Evolutionary conservation across 2,329 filamentous ascomycete genomes (phyloP), one percentile per base, ranked within the genome.

Genomic region (Cladophialophora chaetospira): DNA sequence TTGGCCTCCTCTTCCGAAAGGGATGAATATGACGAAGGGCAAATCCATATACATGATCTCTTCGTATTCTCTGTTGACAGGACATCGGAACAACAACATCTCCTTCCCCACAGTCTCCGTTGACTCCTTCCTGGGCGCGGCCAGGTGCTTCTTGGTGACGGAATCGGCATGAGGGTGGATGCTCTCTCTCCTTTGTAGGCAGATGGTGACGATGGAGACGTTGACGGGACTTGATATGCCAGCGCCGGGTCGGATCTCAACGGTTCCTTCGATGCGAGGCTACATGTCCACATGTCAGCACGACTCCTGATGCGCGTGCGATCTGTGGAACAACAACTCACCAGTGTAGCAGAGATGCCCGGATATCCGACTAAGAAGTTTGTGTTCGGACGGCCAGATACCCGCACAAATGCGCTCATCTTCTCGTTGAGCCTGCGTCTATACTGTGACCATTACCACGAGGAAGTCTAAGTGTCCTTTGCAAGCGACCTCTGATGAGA

Each of bases 81-180:
- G 82, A 73, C 92, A 96, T 64, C 92, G 86, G 72, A 93, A 97
- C 53, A 99, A 77, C 31, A 97, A 80, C 75, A 96, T 88, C 76
- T 99, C 94, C 72, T 97, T 97, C 64, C 94, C 94, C 44, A 99
- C 93, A 40, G 96, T 85, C 73, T 97, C 93, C 38, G 87, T 88
- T 26, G 91, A 88, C 70, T 99, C 94, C 72, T 94, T 90, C 68
- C 94, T 83, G 56, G 93, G 91, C 4, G 92, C 90, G 42, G 91
- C 90, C 44, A 97, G 80, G 70, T 95, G 91, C 69, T 92, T 92
- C 76, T 95, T 96, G 61, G 93, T 87, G 67, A 97, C 82, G 63
- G 91, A 96, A 72, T 97, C 93, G 74, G 94, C 94, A 59, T 92
- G 89, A 43, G 94, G 94, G 72, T 97, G 92, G 74, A 99, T 97